A percentile compares a stretch with the other conserved stretches of the same genome.
Conservation (phyloP, 805 yeast species). For the Komagataella populi region DNA sequence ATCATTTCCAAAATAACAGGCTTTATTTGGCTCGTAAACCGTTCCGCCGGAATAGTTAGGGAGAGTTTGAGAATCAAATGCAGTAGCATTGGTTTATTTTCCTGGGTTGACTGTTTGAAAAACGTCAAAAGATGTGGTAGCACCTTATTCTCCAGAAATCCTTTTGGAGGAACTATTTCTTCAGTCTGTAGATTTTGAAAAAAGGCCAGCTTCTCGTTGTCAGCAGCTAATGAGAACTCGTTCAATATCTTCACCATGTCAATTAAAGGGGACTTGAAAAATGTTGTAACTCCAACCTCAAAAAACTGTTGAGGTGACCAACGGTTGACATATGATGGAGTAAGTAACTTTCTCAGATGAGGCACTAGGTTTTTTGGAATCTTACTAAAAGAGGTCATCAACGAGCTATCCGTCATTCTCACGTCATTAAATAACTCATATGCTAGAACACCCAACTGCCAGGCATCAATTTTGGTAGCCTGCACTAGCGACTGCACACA, state of each 20-base stretch:
- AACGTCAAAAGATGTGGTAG: slow-evolving; percentile 57
- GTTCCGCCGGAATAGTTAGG: slow-evolving; percentile 14
- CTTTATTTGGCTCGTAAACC: slow-evolving; percentile 29
- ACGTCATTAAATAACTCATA: slow-evolving; percentile 26
- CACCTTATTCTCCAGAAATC: slow-evolving; percentile 44
- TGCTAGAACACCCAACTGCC: slow-evolving; percentile 44
- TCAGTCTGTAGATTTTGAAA: slow-evolving; percentile 23
- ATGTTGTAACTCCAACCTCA: slow-evolving; percentile 14
- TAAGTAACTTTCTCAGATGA: slow-evolving; percentile 25
- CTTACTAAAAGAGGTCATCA: slow-evolving; percentile 6
- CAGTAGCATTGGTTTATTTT: slow-evolving; percentile 18
- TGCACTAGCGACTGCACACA: slow-evolving; percentile 3
- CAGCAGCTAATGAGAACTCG: slow-evolving; percentile 38
- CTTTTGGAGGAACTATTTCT: slow-evolving; percentile 26
- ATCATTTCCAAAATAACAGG: slow-evolving; percentile 57
- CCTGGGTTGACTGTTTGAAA: slow-evolving; percentile 17
- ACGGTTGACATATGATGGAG: slow-evolving; percentile 22
- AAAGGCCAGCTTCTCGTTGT: slow-evolving; percentile 36
- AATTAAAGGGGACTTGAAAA: slow-evolving; percentile 34
- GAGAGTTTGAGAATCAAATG: slow-evolving; percentile 26
- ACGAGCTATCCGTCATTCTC: slow-evolving; percentile 2
- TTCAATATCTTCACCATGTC: slow-evolving; percentile 36
- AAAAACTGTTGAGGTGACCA: slow-evolving; percentile 22
- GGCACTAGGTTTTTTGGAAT: slow-evolving; percentile 25
- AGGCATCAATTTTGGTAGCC: slow-evolving; percentile 47